A percentile compares a stretch with the other conserved stretches of the same genome.
These are phyloP conservation scores for Fusarium camptoceras DNA, from an alignment of 2,329 filamentous ascomycete species.

Conservation along the genomic window DNA sequence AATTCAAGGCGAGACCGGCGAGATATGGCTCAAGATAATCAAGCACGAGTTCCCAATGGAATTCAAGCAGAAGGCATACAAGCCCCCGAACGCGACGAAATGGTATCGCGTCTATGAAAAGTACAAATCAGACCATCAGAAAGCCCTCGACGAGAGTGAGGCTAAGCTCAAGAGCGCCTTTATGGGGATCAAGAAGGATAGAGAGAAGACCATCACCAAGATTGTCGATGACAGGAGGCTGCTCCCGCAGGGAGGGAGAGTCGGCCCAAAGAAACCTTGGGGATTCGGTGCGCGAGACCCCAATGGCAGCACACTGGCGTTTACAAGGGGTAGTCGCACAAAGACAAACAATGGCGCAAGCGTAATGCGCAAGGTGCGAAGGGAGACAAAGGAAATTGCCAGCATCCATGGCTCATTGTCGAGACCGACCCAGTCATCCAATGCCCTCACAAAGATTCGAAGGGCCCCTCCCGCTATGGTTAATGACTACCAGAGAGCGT, in stretches of 20 bases:
- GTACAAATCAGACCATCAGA: conserved; percentile 70
- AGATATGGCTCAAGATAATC: conserved; percentile 85
- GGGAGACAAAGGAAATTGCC: conserved; percentile 67
- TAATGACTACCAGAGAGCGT: conserved; percentile 61
- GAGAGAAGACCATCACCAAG: conserved; percentile 67
- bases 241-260: conserved; percentile 58
- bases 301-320: conserved; percentile 54
- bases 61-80: conserved; percentile 69
- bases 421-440: conserved; percentile 45
- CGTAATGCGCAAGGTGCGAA: conserved; percentile 66
- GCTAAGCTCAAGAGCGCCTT: conserved; percentile 68
- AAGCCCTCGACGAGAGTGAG: conserved; percentile 69
- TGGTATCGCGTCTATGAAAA: conserved; percentile 85
- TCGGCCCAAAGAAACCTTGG: conserved; percentile 47
- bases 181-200: conserved; percentile 67
- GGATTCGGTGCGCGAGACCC: conserved; percentile 46
- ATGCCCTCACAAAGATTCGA: conserved; percentile 55
- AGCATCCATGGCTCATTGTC: conserved; percentile 61
- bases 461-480: conserved; percentile 67
- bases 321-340: conserved; percentile 62
- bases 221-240: conserved; percentile 65
- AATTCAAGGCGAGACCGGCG: conserved; percentile 73
- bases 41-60: conserved; percentile 78
- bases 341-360: conserved; percentile 64
- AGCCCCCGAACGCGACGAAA: conserved; percentile 72